Evolutionary conservation across 495 filamentous ascomycete genomes (phyloP).

Genomic region (Hypoxylon intermedium): DNA sequence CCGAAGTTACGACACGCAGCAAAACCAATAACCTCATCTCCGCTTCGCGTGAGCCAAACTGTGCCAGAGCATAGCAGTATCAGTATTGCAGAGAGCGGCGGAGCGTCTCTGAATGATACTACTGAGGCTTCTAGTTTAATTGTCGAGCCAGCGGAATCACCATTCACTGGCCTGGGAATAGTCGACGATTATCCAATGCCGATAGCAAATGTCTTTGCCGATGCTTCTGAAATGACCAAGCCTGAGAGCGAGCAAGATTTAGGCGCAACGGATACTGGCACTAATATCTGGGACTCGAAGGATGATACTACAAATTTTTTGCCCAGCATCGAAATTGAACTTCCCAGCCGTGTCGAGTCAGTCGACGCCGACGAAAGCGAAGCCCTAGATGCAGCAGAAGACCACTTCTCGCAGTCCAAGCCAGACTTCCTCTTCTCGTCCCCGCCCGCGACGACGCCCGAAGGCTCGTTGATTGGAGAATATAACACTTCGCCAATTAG

Average conservation of each 20-base stretch:
- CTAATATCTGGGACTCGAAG: background rate
- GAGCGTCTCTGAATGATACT: background rate
- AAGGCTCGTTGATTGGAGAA: constrained; percentile 10
- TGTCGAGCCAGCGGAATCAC: background rate
- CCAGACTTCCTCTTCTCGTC: constrained; percentile 38
- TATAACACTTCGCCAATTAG: background rate
- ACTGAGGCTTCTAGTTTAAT: background rate
- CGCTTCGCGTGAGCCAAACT: constrained; percentile 24
- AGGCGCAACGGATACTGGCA: background rate
- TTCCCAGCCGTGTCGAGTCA: background rate
- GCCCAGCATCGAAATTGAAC: background rate
- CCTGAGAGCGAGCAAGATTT: background rate
- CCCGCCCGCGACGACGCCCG: constrained; percentile 18
- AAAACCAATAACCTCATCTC: constrained; percentile 16
- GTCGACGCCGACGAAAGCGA: background rate
- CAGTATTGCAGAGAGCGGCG: background rate
- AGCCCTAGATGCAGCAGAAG: background rate
- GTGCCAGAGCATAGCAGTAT: constrained; percentile 5
- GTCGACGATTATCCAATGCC: background rate
- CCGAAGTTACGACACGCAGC: constrained; percentile 17
- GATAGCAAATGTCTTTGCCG: background rate
- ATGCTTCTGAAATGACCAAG: background rate
- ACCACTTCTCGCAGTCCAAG: constrained; percentile 38
- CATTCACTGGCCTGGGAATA: background rate
- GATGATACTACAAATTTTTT: background rate